phyloP scores from a whole-genome alignment of 805 yeast species.

The Myxozyma udenii region DNA sequence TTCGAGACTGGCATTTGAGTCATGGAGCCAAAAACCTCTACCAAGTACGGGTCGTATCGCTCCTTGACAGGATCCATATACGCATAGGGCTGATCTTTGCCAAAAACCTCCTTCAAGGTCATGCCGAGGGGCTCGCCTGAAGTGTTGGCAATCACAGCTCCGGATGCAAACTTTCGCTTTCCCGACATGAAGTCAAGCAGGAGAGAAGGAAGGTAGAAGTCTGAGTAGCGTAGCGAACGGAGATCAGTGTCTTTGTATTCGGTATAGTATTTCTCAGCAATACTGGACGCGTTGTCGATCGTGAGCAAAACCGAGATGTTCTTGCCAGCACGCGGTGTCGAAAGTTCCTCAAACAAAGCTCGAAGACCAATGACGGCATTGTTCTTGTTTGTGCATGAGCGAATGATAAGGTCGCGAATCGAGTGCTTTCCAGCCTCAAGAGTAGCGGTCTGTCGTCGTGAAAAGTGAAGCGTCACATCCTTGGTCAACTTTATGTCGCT shows the following conservation, averaged over 20 bases:
- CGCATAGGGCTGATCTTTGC: conserved; percentile 6
- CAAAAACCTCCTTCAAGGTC: conserved; percentile 11
- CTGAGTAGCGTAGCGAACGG: conserved; percentile 4
- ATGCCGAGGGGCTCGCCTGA: conserved; percentile 7
- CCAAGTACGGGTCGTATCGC: conserved; percentile 12
- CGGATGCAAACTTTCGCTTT: conserved; percentile 10
- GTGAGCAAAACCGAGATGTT: conserved; percentile 20
- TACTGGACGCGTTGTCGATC: conserved; percentile 17
- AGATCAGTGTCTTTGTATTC: conserved; percentile 11
- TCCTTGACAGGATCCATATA: background rate
- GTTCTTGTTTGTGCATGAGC: conserved; percentile 2
- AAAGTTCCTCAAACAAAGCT: conserved; percentile 16
- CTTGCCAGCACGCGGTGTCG: background rate
- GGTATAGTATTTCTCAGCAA: conserved; percentile 12
- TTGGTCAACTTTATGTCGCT: background rate
- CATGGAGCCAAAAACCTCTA: conserved; percentile 1
- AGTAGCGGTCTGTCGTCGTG: background rate
- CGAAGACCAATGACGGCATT: conserved; percentile 12
- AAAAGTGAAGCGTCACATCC: conserved; percentile 2
- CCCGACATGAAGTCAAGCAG: conserved; percentile 17
- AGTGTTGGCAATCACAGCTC: conserved; percentile 13
- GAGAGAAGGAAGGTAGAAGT: conserved; percentile 8
- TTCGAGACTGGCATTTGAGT: conserved; percentile 3
- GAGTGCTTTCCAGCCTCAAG: conserved; percentile 10
- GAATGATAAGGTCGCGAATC: conserved; percentile 6